Evolutionary conservation across 2,329 filamentous ascomycete genomes (phyloP), one percentile per base, ranked within the genome.

Genomic region (Pseudogymnoascus sp.): DNA sequence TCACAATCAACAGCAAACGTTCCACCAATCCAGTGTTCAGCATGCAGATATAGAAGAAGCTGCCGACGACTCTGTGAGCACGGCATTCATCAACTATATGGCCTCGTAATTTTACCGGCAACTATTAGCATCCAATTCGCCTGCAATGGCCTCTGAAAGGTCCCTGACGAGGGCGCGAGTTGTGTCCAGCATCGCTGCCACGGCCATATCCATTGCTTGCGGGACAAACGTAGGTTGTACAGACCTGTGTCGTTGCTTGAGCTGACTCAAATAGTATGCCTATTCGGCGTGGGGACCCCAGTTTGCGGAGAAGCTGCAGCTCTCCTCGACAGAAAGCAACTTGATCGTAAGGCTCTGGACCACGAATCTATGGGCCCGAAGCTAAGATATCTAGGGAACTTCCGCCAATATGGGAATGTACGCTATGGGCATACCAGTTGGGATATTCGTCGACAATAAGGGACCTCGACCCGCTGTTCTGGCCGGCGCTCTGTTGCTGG

Each of bases 251-350:
- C 8, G 10, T 37, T n/a, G 44, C 16, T 28, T 28, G 46, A 64
- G 62, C 72, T 79, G 64, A 75, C 65, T 60, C 37, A 14, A 61
- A 60, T 73, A 97, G 91, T 97, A 99, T 84, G 93, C 93, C 73
- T 99, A 97, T 77, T 97, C 92, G 63, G 93, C 93, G 76, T 99
- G 95, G 93, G 92, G 91, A 12, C 95, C 95, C 18, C 93, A 97
- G 77, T 97, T 97, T 73, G 92, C 93, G 60, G 88, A 96, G 71
- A 87, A 85, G 69, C 81, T 99, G 70, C 87, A 89, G 73, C 84
- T 97, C 66, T 92, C 92, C 12, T 89, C 95, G n/a, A 97, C 93
- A 2, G 83, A 97, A 75, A 92, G 86, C 76, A 97, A 99, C 76
- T 77, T 97, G 68, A 93, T 99, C 73, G 93, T 88, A 79, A 73